Evolutionary conservation across 768 basidiomycete species (phyloP), one percentile per base, ranked within the genome.

Genomic region (Cyathus striatus): DNA sequence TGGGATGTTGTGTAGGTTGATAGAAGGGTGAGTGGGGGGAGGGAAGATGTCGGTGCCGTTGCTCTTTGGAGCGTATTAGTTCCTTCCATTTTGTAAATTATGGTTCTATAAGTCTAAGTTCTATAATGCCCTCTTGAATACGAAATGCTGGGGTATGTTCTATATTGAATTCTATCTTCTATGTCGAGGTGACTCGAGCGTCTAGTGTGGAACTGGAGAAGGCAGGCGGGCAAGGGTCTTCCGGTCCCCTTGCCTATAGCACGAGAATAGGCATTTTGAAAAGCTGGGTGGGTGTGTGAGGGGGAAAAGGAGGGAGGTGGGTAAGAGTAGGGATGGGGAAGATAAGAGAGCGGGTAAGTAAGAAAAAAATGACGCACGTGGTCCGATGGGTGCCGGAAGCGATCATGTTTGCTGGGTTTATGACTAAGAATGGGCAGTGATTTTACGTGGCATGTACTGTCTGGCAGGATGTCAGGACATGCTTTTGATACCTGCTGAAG

Each of bases 21-120:
- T 4, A 83, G 68, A 17, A 54, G 58, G 16, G 60, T 57, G n/a
- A 87, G 75, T 3, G 75, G 64, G 2, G 81, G 83, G n/a, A 88
- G 75, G 46, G 68, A 68, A 5, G 66, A 49, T 1, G 78, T 75
- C 1, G 81, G 80, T 7, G 75, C 44, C 16, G 32, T 54, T 37
- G 49, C 62, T 49, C 49, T 45, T 22, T 38, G 42, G 39, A 44
- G 44, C 47, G 24, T 45, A 39, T 36, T 34, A 27, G 33, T 34
- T 41, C 41, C 35, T 26, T 43, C 38, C 35, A 37, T 37, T 16
- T 32, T 32, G 40, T 41, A 43, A 43, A 21, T 41, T 40, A 32
- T 45, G 25, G 17, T 22, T 48, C 24, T 38, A 44, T 42, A 21
- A 40, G 43, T 27, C 46, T 46, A 50, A 51, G 27, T 45, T 51